A percentile compares a stretch with the other conserved stretches of the same genome.
Evolutionary conservation across 345 rosid species (phyloP).

Genomic region (Populus pruinosa): DNA sequence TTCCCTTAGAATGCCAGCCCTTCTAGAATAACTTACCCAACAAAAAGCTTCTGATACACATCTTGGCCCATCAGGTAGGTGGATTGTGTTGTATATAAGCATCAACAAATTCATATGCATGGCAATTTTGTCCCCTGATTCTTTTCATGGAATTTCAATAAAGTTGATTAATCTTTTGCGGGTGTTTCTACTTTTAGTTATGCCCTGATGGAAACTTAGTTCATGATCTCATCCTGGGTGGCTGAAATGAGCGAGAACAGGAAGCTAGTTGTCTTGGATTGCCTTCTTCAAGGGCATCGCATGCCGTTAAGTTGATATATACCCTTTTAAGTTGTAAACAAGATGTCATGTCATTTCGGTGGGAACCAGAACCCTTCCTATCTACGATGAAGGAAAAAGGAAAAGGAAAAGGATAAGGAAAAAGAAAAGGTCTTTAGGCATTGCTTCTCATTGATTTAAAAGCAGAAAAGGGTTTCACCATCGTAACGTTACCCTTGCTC

Average conservation of each 20-base stretch:
- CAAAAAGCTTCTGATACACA: not conserved
- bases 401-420: too few species aligned
- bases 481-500: not conserved
- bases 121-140: not conserved
- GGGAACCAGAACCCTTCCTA: too few species aligned
- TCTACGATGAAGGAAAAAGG: too few species aligned
- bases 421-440: too few species aligned
- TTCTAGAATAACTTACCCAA: not conserved
- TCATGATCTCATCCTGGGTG: not conserved
- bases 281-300: not conserved
- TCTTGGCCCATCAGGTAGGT: constrained; percentile 1
- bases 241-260: not conserved
- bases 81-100: not conserved
- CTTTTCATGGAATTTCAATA: not conserved
- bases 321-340: not conserved
- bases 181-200: too few species aligned
- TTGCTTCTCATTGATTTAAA: not conserved
- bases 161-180: not conserved
- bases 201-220: not conserved
- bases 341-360: not conserved
- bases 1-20: not conserved
- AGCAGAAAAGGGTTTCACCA: not conserved
- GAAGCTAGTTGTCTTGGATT: not conserved
- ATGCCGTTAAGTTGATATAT: not conserved
- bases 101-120: not conserved